phyloP scores from a whole-genome alignment of 345 rosid genomes.

The Acer negundo region DNA sequence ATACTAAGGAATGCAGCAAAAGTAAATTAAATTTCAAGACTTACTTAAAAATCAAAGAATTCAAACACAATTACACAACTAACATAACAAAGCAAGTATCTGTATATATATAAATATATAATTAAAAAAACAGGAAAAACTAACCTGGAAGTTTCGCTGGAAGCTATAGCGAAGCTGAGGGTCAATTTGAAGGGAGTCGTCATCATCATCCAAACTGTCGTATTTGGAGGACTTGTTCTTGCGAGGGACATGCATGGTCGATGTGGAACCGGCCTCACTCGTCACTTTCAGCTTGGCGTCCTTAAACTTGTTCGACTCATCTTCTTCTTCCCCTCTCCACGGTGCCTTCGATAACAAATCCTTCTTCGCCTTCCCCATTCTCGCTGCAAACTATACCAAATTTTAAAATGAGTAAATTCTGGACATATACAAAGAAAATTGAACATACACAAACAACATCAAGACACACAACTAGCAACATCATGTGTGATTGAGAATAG shows the following conservation, averaged over 20 bases:
- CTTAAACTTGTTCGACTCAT: constrained; percentile 57
- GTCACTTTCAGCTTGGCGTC: constrained; percentile 84
- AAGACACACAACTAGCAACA: too few relatives aligned
- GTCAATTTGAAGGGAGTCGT: constrained; percentile 68
- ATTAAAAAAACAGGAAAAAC: too few relatives aligned
- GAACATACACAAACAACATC: too few relatives aligned
- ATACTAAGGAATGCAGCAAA: background rate
- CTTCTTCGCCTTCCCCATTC: constrained; percentile 55
- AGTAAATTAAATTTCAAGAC: background rate
- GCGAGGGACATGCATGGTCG: constrained; percentile 85
- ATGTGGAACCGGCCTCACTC: constrained; percentile 61
- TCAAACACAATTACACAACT: too few relatives aligned
- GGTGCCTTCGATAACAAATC: constrained; percentile 83
- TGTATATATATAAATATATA: too few relatives aligned
- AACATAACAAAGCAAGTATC: too few relatives aligned
- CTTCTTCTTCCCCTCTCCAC: constrained; percentile 80
- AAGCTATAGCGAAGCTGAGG: constrained; percentile 98
- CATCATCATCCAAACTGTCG: constrained; percentile 38
- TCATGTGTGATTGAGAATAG: too few relatives aligned
- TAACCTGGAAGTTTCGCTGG: constrained; percentile 17
- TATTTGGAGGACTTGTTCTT: constrained; percentile 33
- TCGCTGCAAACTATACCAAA: too few relatives aligned
- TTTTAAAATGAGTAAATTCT: too few relatives aligned
- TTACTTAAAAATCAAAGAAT: background rate
- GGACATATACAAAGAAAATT: too few relatives aligned